Evolutionary conservation across 768 basidiomycete genomes (phyloP).

Genomic region (Tylopilus cervinicoccineus): DNA sequence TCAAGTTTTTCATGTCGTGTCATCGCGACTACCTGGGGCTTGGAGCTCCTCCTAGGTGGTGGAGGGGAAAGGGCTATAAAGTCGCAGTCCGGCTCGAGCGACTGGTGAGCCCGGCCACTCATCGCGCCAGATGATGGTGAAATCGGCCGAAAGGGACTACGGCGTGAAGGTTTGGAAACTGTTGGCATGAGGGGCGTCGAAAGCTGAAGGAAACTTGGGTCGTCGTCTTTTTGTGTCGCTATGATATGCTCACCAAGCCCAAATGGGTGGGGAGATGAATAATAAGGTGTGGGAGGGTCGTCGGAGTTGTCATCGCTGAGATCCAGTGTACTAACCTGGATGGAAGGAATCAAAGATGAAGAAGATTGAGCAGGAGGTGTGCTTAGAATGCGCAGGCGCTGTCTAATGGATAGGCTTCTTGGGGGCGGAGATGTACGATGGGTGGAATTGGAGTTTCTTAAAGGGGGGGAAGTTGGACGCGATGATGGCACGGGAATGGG

Average conservation of each 20-base stretch:
- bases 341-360: constrained; percentile 21
- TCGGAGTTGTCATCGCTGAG: constrained; percentile 22
- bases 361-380: constrained; percentile 39
- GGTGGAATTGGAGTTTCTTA: constrained; percentile 25
- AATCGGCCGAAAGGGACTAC: constrained; percentile 21
- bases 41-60: constrained; percentile 61
- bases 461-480: constrained; percentile 34
- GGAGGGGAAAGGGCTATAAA: constrained; percentile 58
- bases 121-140: constrained; percentile 16
- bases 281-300: constrained; percentile 27
- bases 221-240: constrained; percentile 35
- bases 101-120: constrained; percentile 9
- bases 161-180: constrained; percentile 16
- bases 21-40: constrained; percentile 35
- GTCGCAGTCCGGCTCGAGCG: constrained; percentile 31
- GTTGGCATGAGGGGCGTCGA: constrained; percentile 41
- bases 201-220: constrained; percentile 60
- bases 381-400: constrained; percentile 66
- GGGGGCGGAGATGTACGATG: constrained; percentile 25
- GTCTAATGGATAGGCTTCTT: constrained; percentile 45
- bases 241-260: constrained; percentile 61
- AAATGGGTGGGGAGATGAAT: constrained; percentile 11
- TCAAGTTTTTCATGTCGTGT: constrained; percentile 12
- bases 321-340: constrained; percentile 26
- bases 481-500: constrained; percentile 46